A percentile compares a stretch with the other conserved stretches of the same genome.
These are phyloP conservation scores for Chrysosphaeria jannelii DNA, from an alignment of 2,329 filamentous ascomycete species.

Conservation along the genomic window DNA sequence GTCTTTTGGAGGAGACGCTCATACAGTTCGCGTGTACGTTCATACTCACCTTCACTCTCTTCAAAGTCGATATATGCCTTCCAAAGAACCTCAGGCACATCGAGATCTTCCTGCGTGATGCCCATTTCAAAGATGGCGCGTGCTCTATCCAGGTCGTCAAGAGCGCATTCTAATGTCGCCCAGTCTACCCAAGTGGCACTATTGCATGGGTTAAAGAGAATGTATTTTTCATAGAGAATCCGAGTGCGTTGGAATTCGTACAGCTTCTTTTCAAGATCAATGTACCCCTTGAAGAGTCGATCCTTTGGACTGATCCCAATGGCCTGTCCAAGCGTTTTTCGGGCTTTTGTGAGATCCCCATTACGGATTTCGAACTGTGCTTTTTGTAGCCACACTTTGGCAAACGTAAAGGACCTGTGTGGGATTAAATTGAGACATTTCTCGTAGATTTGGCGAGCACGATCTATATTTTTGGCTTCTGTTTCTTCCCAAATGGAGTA, in stretches of 20 bases:
- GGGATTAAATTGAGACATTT: conserved; percentile 69
- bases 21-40: conserved; percentile 52
- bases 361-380: conserved; percentile 85
- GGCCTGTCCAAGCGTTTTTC: conserved; percentile 69
- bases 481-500: conserved; percentile 91
- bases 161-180: conserved; percentile 66
- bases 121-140: conserved; percentile 82
- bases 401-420: conserved; percentile 91
- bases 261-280: conserved; percentile 72
- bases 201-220: conserved; percentile 75
- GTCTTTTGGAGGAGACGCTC: conserved; percentile 80
- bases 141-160: conserved; percentile 70
- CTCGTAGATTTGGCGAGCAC: conserved; percentile 70
- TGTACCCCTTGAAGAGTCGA: conserved; percentile 77
- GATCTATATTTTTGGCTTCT: conserved; percentile 44
- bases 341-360: conserved; percentile 44
- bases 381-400: conserved; percentile 84
- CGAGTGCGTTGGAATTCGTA: conserved; percentile 86
- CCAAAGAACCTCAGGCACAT: conserved; percentile 96
- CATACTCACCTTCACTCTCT: conserved; percentile 80
- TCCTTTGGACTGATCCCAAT: conserved; percentile 93
- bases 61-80: conserved; percentile 98
- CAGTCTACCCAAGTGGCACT: conserved; percentile 91
- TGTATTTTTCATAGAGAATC: conserved; percentile 75
- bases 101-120: conserved; percentile 49